Base-by-base conservation (phyloP, 2,329 filamentous ascomycete genomes). In the Thielaviopsis euricoi region DNA sequence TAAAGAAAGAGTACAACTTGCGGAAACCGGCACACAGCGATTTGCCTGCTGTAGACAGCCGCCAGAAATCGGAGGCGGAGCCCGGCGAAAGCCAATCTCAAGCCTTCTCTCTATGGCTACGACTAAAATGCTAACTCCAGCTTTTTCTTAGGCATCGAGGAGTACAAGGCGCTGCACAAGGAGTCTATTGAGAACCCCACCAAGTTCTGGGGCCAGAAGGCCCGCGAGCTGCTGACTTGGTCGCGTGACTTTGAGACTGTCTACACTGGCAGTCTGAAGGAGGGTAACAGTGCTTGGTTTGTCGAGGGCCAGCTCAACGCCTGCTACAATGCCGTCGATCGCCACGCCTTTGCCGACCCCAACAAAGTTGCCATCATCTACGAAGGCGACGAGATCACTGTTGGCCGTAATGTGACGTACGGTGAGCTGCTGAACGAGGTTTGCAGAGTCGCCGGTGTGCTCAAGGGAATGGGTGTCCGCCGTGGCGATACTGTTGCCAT, bases 401-500 rank as follows among this genome's bases (percentile, higher is more conserved):
- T 95, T 68, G 90, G 93, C 67, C 89, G 91, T 64, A 90, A 79
- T 64, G 85, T 98, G 70, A 93, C 88, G 63, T 98, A 97, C 66
- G 81, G 86, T 66, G 90, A 98, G 78, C 85, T 98, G 56, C 81
- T 97, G 62, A 85, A 89, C 63, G 82, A 98, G 71, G 91, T 98
- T 55, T 96, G 86, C 67, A 86, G 82, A 71, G 82, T 89, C 17
- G 86, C 93, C 51, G 89, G 88, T 76, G 85, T 87, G 23, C 79
- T 98, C 65, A 95, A 90, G 78, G 81, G 91, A 74, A 93, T 95
- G 82, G 93, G 93, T 62, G 91, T 98, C 61, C 83, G 86, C 76
- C 97, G 96, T 78, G 93, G 93, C 58, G 93, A 98, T 73, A 95
- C 90, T 4, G 90, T 98, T 59, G 93, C 89, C 62, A 87, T 98